These are phyloP conservation scores for Arthrocladium fulminans DNA, from an alignment of 2,329 filamentous ascomycete genomes.

Conservation along the genomic window DNA sequence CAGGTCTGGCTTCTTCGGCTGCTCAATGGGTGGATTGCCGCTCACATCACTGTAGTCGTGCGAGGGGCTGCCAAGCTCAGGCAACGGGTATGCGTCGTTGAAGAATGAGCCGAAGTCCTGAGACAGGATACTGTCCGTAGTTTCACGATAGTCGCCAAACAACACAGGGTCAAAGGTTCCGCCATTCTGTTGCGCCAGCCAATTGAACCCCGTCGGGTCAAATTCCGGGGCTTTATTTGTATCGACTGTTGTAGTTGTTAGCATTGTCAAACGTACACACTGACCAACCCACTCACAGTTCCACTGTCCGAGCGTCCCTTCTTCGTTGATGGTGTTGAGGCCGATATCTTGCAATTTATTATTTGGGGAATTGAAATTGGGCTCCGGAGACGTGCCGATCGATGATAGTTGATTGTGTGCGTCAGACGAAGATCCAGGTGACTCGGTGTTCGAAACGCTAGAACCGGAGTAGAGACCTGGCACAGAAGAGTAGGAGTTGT, in stretches of 20 bases:
- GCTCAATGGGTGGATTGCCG: slow-evolving; percentile 25
- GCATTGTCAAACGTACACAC: background rate
- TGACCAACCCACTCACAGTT: slow-evolving; percentile 1
- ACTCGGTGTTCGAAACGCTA: slow-evolving; percentile 36
- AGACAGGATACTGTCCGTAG: slow-evolving; percentile 70
- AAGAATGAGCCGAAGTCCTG: slow-evolving; percentile 63
- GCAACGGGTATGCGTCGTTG: slow-evolving; percentile 67
- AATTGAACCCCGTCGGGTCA: slow-evolving; percentile 32
- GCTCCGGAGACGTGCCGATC: slow-evolving; percentile 42
- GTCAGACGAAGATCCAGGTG: slow-evolving; percentile 41
- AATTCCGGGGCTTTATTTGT: slow-evolving; percentile 23
- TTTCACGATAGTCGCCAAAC: slow-evolving; percentile 86
- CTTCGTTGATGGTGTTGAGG: slow-evolving; percentile 26
- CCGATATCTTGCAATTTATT: slow-evolving; percentile 30
- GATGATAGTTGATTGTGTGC: slow-evolving; percentile 40
- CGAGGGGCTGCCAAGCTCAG: slow-evolving; percentile 71
- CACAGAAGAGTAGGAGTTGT: slow-evolving; percentile 14
- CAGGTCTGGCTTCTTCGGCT: slow-evolving; percentile 54
- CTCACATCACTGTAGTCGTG: slow-evolving; percentile 45
- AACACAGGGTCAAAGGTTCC: slow-evolving; percentile 84
- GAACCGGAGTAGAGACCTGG: slow-evolving; percentile 25
- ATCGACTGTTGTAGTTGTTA: slow-evolving; percentile 15
- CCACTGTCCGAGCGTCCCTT: slow-evolving; percentile 4
- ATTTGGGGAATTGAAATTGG: slow-evolving; percentile 34
- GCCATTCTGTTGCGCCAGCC: slow-evolving; percentile 69